These are phyloP conservation scores for Lithohypha guttulata DNA, from an alignment of 2,329 filamentous ascomycete species.

Conservation along the genomic window DNA sequence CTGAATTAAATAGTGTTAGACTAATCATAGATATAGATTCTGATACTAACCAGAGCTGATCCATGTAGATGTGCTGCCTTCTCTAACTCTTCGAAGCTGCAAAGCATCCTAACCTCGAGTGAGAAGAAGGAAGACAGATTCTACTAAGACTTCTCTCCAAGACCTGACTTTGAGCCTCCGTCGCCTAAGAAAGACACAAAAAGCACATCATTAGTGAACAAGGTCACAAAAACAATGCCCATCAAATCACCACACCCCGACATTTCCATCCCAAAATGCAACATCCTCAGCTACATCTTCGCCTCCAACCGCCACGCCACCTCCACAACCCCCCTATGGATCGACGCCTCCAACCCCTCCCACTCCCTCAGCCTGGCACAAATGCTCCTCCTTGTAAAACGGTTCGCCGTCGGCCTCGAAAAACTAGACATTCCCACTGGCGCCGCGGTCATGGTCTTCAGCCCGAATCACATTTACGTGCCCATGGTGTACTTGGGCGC, in stretches of 20 bases:
- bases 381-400: slow-evolving; percentile 56
- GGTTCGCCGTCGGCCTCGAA: slow-evolving; percentile 55
- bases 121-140: too few species aligned
- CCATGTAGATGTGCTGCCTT: too few species aligned
- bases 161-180: too few species aligned
- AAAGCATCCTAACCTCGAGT: too few species aligned
- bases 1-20: too few species aligned
- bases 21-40: too few species aligned
- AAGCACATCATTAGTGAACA: too few species aligned
- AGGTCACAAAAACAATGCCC: too few species aligned
- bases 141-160: too few species aligned
- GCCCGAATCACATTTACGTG: slow-evolving; percentile 58
- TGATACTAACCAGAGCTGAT: too few species aligned
- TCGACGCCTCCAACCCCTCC: slow-evolving; percentile 53
- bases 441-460: slow-evolving; percentile 58
- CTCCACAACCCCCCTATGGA: slow-evolving; percentile 33
- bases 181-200: too few species aligned
- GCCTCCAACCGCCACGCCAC: slow-evolving; percentile 29
- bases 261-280: slow-evolving; percentile 32
- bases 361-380: slow-evolving; percentile 49
- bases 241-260: slow-evolving; percentile 32
- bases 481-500: slow-evolving; percentile 34
- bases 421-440: slow-evolving; percentile 50
- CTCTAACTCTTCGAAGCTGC: too few species aligned
- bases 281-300: slow-evolving; percentile 38